Conservation (phyloP, 2,329 filamentous ascomycete species). For the Fusarium begoniae region DNA sequence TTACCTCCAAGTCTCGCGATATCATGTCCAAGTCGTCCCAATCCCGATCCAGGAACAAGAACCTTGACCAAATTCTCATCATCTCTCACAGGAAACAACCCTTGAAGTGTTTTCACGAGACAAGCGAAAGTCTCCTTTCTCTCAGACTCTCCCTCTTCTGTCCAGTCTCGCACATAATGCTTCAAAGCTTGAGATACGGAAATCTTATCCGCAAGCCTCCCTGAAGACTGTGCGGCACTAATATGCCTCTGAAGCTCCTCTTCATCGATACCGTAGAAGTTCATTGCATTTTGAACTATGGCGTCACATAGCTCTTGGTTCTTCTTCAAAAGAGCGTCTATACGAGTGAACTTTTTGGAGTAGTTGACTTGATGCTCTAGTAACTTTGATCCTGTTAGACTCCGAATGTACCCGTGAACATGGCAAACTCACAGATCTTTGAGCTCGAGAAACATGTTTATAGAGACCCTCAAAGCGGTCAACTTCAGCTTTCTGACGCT, state of each 20-base stretch:
- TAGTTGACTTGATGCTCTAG: constrained; percentile 67
- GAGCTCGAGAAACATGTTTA: constrained; percentile 47
- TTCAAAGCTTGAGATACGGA: constrained; percentile 64
- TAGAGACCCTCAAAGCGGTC: constrained; percentile 49
- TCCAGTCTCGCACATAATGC: constrained; percentile 67
- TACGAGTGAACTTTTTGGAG: constrained; percentile 59
- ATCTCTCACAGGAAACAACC: constrained; percentile 43
- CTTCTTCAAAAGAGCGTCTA: constrained; percentile 53
- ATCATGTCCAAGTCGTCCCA: constrained; percentile 63
- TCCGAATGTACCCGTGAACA: accelerated
- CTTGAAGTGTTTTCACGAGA: constrained; percentile 47
- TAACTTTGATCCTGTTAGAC: constrained; percentile 43
- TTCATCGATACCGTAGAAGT: constrained; percentile 56
- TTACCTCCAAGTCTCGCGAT: constrained; percentile 55
- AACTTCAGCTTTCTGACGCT: constrained; percentile 49
- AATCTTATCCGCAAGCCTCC: constrained; percentile 54
- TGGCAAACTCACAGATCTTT: constrained; percentile 38
- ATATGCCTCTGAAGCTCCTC: constrained; percentile 57
- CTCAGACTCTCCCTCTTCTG: constrained; percentile 57
- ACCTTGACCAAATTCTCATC: constrained; percentile 45
- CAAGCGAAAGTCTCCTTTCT: constrained; percentile 54
- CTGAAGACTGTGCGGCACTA: constrained; percentile 49
- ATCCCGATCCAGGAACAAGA: constrained; percentile 62
- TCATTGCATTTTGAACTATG: constrained; percentile 56
- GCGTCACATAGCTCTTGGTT: constrained; percentile 58